Evolutionary conservation across 2,329 filamentous ascomycete species (phyloP).

Genomic region (Diplodia mutila): DNA sequence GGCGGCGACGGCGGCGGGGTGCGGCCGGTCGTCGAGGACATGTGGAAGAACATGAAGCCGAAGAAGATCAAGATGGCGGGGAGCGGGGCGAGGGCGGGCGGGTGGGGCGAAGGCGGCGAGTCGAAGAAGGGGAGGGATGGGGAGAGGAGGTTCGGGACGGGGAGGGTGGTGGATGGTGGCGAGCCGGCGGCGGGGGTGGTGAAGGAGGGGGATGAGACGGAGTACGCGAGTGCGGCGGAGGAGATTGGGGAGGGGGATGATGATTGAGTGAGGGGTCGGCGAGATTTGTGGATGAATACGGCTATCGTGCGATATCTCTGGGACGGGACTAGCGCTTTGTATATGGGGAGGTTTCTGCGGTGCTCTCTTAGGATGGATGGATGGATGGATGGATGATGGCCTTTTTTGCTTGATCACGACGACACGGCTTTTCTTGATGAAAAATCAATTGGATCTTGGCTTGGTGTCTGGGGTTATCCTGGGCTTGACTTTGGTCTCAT

Average conservation of each 20-base stretch:
- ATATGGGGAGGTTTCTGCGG: too few relatives aligned
- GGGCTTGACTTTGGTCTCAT: not conserved
- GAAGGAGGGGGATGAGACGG: not conserved
- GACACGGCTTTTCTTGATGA: not conserved
- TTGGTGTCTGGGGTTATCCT: not conserved
- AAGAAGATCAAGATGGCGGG: conserved; percentile 32
- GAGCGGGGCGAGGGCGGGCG: not conserved
- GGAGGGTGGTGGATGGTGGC: not conserved
- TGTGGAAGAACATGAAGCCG: conserved; percentile 39
- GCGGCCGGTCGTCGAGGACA: conserved; percentile 29
- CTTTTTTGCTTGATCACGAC: not conserved
- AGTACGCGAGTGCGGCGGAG: not conserved
- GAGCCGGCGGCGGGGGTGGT: not conserved
- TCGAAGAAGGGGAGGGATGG: not conserved
- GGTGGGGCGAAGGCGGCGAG: not conserved
- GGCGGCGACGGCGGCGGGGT: not conserved
- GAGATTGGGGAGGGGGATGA: not conserved
- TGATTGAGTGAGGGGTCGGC: not conserved
- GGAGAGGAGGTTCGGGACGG: not conserved
- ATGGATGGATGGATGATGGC: not conserved
- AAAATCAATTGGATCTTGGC: not conserved
- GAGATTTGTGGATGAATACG: not conserved
- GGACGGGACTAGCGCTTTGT: not conserved
- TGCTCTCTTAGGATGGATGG: too few relatives aligned
- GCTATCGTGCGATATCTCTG: too few relatives aligned